phyloP scores from a whole-genome alignment of 768 basidiomycete genomes.

The Phaffia australis region DNA sequence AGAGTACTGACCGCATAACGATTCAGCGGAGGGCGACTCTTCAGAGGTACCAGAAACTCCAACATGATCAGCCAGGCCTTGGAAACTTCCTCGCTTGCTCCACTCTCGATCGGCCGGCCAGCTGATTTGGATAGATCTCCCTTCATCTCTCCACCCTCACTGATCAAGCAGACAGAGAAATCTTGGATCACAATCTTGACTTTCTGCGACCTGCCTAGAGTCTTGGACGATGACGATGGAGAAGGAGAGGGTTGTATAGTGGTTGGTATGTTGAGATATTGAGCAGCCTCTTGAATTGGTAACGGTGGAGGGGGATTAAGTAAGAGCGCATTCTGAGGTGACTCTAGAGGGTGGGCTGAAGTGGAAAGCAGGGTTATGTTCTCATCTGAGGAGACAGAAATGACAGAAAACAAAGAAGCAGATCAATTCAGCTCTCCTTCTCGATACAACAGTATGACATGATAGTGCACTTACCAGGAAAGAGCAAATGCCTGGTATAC shows the following conservation, averaged over 20 bases:
- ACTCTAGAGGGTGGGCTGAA: too few species aligned
- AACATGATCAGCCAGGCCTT: slow-evolving; percentile 7
- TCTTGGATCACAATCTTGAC: slow-evolving; percentile 18
- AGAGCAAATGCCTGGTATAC: too few species aligned
- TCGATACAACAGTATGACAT: too few species aligned
- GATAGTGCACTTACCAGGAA: too few species aligned
- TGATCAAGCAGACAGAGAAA: slow-evolving; percentile 20
- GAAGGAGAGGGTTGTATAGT: neutral
- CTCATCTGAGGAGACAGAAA: too few species aligned
- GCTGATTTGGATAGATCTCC: neutral
- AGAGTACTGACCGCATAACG: slow-evolving; percentile 9
- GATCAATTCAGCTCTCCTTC: too few species aligned
- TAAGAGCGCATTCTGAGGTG: too few species aligned
- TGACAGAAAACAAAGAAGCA: too few species aligned
- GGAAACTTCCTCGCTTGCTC: slow-evolving; percentile 1
- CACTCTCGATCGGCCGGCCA: neutral
- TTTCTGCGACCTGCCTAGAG: neutral
- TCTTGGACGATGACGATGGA: neutral
- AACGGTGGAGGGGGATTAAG: too few species aligned
- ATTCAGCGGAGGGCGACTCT: slow-evolving; percentile 8
- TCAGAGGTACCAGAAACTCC: slow-evolving; percentile 9
- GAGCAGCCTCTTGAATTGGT: too few species aligned
- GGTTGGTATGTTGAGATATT: too few species aligned
- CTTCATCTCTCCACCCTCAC: neutral
- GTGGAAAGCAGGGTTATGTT: too few species aligned